Base-by-base conservation (phyloP, 176 grass and related monocot genomes). In the Poa annua region DNA sequence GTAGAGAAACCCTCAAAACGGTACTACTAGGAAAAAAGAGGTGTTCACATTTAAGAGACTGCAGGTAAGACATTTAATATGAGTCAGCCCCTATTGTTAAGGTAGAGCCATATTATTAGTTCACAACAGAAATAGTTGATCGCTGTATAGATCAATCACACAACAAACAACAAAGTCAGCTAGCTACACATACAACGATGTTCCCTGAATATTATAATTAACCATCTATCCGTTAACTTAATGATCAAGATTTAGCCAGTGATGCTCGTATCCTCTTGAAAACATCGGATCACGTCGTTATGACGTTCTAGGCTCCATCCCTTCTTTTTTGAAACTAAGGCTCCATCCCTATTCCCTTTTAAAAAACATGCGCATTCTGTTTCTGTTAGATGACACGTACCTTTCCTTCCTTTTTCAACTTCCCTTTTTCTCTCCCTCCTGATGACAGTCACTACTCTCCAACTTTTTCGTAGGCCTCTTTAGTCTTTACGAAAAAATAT, bases 311-410 rank as follows among this genome's bases (percentile, higher is more conserved):
- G 16, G 0, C 24, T 81, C 42, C 13, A 32, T 50, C 42, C 11
- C 59, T 42, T n/a, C n/a, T n/a, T n/a, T n/a, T n/a, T n/a, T n/a
- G n/a, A n/a, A n/a, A n/a, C n/a, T n/a, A n/a, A 26, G 16, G 0
- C 24, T 81, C 42, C 13, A 32, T 50, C 42, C 11, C 59, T 42
- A n/a, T n/a, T n/a, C n/a, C n/a, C n/a, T n/a, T n/a, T n/a, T n/a
- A n/a, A 52, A 76, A 83, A 77, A 59, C 21, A 2, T 10, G 20
- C 59, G 76, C 50, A 14, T 83, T 41, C 26, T 74, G 48, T 50
- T 67, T 83, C 1, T 35, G 84, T 86, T 79, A 90, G 84, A 79
- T 83, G 84, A 42, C 84, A 86, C 74, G 20, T 86, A 79, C 64
- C 84, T 86, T 83, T 90, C 84, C 66, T 50, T 51, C 45, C 68